Evolutionary conservation across 495 filamentous ascomycete genomes (phyloP).

Genomic region (Penicillium canariense): DNA sequence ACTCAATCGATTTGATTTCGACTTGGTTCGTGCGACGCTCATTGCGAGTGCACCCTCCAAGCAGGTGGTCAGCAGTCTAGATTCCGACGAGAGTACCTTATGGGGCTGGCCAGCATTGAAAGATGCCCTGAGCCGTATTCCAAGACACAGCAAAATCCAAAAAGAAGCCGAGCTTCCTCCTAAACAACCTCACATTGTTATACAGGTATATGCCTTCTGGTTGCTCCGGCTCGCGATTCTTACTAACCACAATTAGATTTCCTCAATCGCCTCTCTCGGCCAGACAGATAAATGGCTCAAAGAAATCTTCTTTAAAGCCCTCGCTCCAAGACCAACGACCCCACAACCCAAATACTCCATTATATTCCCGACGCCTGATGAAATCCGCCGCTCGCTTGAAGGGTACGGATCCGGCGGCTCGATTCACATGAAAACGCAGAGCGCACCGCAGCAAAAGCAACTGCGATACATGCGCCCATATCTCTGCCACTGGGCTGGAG

Average conservation of each 20-base stretch:
- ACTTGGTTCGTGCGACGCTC: constrained; percentile 64
- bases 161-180: neutral
- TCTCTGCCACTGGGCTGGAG: constrained; percentile 68
- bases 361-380: constrained; percentile 76
- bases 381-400: constrained; percentile 75
- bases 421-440: constrained; percentile 78
- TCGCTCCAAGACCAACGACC: constrained; percentile 31
- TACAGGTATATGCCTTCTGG: constrained; percentile 50
- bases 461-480: constrained; percentile 69
- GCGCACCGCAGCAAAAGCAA: constrained; percentile 67
- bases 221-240: neutral
- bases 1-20: constrained; percentile 68
- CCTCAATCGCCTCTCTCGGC: constrained; percentile 80
- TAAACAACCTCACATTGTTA: constrained; percentile 56
- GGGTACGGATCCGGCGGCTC: constrained; percentile 76
- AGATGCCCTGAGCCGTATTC: constrained; percentile 56
- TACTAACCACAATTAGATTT: constrained; percentile 43
- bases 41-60: constrained; percentile 74
- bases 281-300: constrained; percentile 72
- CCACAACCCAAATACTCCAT: constrained; percentile 51
- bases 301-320: constrained; percentile 59
- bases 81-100: constrained; percentile 44
- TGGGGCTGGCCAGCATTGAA: constrained; percentile 77
- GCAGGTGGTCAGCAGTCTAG: constrained; percentile 41
- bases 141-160: constrained; percentile 4